Evolutionary conservation across 768 basidiomycete species (phyloP).

Genomic region (Rhizopogon vesiculosus): DNA sequence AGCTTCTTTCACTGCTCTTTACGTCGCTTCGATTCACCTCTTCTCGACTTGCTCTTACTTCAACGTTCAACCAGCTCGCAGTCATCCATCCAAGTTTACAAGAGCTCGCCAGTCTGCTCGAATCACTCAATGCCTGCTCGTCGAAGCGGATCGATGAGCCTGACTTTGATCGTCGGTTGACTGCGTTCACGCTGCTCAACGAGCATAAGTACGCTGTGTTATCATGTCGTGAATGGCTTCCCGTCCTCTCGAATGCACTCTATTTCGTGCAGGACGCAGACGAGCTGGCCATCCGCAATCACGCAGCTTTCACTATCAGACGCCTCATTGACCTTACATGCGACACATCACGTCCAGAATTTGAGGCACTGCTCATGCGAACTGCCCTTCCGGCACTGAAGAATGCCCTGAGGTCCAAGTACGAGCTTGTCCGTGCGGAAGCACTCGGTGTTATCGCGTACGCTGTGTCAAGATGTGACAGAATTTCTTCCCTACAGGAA

Average conservation of each 20-base stretch:
- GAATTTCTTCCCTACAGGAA: conserved; percentile 62
- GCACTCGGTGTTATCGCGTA: conserved; percentile 74
- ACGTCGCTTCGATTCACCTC: conserved; percentile 67
- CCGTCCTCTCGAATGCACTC: conserved; percentile 78
- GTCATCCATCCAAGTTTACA: conserved; percentile 35
- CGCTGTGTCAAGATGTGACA: conserved; percentile 61
- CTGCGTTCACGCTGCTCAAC: conserved; percentile 72
- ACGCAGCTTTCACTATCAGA: conserved; percentile 69
- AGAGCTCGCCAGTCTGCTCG: conserved; percentile 49
- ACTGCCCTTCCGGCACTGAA: conserved; percentile 76
- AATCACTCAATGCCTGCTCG: conserved; percentile 83
- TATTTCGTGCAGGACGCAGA: conserved; percentile 85
- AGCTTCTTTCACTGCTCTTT: conserved; percentile 72
- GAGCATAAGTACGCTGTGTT: conserved; percentile 53
- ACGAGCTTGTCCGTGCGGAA: conserved; percentile 85
- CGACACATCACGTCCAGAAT: conserved; percentile 33
- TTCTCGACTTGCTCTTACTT: conserved; percentile 65
- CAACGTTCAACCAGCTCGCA: conserved; percentile 54
- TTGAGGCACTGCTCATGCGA: conserved; percentile 53
- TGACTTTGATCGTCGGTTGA: conserved; percentile 83
- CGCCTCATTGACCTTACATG: conserved; percentile 51
- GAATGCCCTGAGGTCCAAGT: conserved; percentile 71
- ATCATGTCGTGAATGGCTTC: conserved; percentile 65
- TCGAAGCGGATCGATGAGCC: conserved; percentile 81
- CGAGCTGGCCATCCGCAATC: conserved; percentile 83